Evolutionary conservation across 257 asterid species (phyloP), one percentile per base, ranked within the genome.

Genomic region (Gentiana straminea): DNA sequence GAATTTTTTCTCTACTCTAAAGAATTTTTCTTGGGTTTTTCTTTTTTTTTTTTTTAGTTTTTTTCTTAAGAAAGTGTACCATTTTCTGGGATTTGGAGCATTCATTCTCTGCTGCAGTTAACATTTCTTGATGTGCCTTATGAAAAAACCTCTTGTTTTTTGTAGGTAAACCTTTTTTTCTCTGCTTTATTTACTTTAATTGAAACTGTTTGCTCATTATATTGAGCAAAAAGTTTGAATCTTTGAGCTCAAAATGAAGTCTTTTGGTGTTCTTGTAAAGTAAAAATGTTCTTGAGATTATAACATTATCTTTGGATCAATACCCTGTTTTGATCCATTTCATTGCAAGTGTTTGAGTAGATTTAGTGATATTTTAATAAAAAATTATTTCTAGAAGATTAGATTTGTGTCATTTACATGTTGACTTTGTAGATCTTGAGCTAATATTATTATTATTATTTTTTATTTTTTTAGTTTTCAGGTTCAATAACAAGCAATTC

Each of bases 111-210:
- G 36, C 15, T 44, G 61, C 52, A 51, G 64, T 59, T 59, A 57
- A 65, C 50, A 64, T 66, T 54, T n/a, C 55, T 54, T 65, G 74
- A 57, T 64, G 75, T 72, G 77, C 55, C 65, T 73, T 73, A 60
- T 70, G 59, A 49, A 52, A 48, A 52, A 54, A 61, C 36, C 43
- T 61, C 48, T 15, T 68, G 33, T 36, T 47, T 62, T 41, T 45
- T 54, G 66, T 61, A 59, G 80, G 79, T 79, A 68, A 41, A 7
- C 55, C 37, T 41, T 54, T 57, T 45, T 7, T 9, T 13, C 1
- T 24, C 24, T 24, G 24, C 51, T 52, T 15, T 46, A 62, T 2
- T 65, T 63, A 50, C 49, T 64, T 64, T 70, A 11, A 11, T 54
- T 59, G 46, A 44, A 61, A 57, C 12, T 52, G 33, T 33, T 55